Evolutionary conservation across 1,139 yeast genomes (phyloP).

Genomic region (Blastobotrys persicus): DNA sequence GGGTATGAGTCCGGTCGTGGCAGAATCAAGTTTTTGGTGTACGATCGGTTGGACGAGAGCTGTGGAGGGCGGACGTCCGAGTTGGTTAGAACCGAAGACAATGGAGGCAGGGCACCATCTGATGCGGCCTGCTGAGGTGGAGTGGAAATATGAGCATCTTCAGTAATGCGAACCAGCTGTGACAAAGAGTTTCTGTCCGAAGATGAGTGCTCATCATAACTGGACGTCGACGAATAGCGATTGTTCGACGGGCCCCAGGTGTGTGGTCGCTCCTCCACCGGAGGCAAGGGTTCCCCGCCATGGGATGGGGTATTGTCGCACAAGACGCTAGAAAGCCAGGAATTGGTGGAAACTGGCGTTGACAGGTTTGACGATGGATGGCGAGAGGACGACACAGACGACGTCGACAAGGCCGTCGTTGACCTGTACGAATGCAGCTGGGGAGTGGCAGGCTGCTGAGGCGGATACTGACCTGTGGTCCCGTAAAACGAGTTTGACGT

Average conservation of each 20-base stretch:
- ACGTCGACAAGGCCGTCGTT: conserved; percentile 20
- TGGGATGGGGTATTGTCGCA: conserved; percentile 22
- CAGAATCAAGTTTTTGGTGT: conserved; percentile 30
- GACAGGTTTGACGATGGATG: conserved; percentile 20
- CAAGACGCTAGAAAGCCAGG: conserved; percentile 34
- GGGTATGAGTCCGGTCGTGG: conserved; percentile 34
- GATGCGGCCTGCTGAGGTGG: conserved; percentile 19
- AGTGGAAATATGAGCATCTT: conserved; percentile 31
- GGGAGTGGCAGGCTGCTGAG: conserved; percentile 12
- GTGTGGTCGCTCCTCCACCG: conserved; percentile 33
- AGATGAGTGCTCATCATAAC: conserved; percentile 25
- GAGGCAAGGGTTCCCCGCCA: conserved; percentile 13
- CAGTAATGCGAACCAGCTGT: conserved; percentile 32
- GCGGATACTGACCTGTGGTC: not conserved
- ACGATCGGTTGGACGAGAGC: conserved; percentile 30
- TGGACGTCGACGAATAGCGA: conserved; percentile 26
- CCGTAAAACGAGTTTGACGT: conserved; percentile 6
- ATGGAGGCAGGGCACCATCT: conserved; percentile 23
- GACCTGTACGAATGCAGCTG: conserved; percentile 23
- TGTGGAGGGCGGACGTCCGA: conserved; percentile 24
- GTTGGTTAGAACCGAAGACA: conserved; percentile 22
- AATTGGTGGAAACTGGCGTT: conserved; percentile 30
- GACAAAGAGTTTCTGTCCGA: conserved; percentile 29
- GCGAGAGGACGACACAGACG: conserved; percentile 13
- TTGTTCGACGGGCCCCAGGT: conserved; percentile 36